Percentiles rank a stretch among this genome's conserved stretches.
These are phyloP conservation scores for Fusarium agapanthi DNA, from an alignment of 2,329 filamentous ascomycete genomes.

Conservation along the genomic window DNA sequence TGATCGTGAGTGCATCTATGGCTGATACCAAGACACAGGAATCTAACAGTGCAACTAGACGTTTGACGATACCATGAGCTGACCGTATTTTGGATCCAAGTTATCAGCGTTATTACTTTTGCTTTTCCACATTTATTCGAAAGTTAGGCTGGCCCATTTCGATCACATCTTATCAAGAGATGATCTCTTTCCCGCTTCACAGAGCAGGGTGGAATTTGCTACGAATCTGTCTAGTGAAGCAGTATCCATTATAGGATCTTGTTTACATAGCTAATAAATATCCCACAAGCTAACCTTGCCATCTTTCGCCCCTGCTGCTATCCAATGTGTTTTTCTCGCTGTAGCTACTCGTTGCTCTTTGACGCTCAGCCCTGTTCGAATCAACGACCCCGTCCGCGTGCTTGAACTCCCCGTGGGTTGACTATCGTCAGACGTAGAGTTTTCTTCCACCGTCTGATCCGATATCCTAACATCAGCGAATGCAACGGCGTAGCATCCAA, in stretches of 20 bases:
- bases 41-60: background rate
- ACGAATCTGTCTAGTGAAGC: background rate
- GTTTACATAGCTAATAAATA: slow-evolving; percentile 70
- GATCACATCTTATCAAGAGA: background rate
- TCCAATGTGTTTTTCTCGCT: slow-evolving; percentile 81
- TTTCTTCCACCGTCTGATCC: background rate
- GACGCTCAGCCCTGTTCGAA: slow-evolving; percentile 50
- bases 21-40: background rate
- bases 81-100: background rate
- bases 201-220: background rate
- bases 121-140: background rate
- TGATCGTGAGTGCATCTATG: background rate
- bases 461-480: slow-evolving; percentile 64
- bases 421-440: background rate
- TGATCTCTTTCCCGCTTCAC: background rate
- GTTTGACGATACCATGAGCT: background rate
- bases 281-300: slow-evolving; percentile 97
- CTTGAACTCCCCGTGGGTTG: background rate
- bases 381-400: background rate
- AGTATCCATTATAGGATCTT: background rate
- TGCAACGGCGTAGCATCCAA: slow-evolving; percentile 82
- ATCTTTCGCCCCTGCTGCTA: slow-evolving; percentile 91
- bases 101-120: background rate
- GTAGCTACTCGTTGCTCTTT: slow-evolving; percentile 70
- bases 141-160: background rate